Conservation (phyloP, 2,329 filamentous ascomycete genomes). For the Ophidiomyces ophidiicola region DNA sequence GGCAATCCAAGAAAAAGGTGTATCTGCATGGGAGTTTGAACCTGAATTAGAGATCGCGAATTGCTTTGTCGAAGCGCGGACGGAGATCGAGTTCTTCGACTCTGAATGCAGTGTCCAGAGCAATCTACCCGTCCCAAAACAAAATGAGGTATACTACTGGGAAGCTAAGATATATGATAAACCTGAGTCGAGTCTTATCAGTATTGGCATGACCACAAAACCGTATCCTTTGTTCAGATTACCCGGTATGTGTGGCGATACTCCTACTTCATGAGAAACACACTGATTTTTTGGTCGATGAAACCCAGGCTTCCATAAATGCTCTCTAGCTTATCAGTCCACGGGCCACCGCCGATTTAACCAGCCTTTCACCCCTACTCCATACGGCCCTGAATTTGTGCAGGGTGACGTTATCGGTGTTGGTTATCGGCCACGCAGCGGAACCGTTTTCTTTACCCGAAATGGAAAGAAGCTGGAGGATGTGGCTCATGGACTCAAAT, state of each 20-base stretch:
- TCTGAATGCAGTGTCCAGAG: constrained; percentile 94
- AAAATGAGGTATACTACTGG: constrained; percentile 99
- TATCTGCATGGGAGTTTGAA: constrained; percentile 99
- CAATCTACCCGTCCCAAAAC: constrained; percentile 92
- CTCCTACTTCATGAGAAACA: not conserved
- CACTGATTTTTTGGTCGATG: constrained; percentile 14
- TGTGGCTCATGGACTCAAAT: constrained; percentile 80
- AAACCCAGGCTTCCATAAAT: constrained; percentile 78
- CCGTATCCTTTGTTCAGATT: constrained; percentile 90
- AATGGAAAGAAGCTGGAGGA: constrained; percentile 97
- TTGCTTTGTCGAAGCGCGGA: constrained; percentile 92
- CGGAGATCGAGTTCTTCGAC: constrained; percentile 98
- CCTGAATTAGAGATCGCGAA: constrained; percentile 98
- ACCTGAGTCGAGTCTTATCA: constrained; percentile 73
- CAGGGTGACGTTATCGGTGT: constrained; percentile 95
- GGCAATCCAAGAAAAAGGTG: constrained; percentile 96
- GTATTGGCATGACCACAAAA: constrained; percentile 91
- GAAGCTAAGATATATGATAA: constrained; percentile 98
- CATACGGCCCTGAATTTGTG: constrained; percentile 71
- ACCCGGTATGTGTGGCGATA: constrained; percentile 53
- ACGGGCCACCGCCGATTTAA: constrained; percentile 78
- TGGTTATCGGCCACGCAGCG: constrained; percentile 85
- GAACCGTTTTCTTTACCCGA: constrained; percentile 93
- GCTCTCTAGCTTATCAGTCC: constrained; percentile 83
- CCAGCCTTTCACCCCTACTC: constrained; percentile 70